Percentiles rank a stretch among this genome's conserved stretches.
Evolutionary conservation across 2,329 filamentous ascomycete species (phyloP).

Genomic region (Dactylella cylindrospora): DNA sequence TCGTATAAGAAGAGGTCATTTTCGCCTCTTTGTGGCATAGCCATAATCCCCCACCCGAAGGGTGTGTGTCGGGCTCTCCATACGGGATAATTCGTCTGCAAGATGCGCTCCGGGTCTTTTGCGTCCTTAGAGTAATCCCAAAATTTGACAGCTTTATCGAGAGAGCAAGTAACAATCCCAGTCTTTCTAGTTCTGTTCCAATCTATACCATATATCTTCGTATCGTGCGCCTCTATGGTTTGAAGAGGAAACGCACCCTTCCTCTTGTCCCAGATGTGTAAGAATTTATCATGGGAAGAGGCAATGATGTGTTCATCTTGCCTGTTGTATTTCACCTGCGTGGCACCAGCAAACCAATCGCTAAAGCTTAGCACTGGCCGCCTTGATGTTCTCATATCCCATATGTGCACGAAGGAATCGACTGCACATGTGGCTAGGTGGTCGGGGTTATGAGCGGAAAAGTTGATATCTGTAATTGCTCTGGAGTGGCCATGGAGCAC

Average conservation of each 20-base stretch:
- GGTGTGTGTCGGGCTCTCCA: slow-evolving; percentile 91
- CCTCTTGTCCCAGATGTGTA: slow-evolving; percentile 88
- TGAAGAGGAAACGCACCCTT: slow-evolving; percentile 75
- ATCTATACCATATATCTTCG: slow-evolving; percentile 93
- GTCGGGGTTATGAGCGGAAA: slow-evolving; percentile 88
- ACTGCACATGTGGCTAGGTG: slow-evolving; percentile 86
- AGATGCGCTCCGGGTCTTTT: slow-evolving; percentile 71
- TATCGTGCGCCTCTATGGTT: slow-evolving; percentile 83
- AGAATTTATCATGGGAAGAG: slow-evolving; percentile 82
- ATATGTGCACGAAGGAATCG: slow-evolving; percentile 88
- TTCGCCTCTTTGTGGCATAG: slow-evolving; percentile 88
- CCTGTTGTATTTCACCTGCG: slow-evolving; percentile 92
- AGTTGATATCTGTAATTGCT: slow-evolving; percentile 95
- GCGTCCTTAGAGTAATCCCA: slow-evolving; percentile 74
- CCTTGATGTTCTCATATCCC: slow-evolving; percentile 72
- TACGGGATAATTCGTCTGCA: slow-evolving; percentile 79
- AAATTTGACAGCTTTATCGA: slow-evolving; percentile 90
- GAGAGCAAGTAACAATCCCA: slow-evolving; percentile 79
- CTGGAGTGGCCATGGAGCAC: slow-evolving; percentile 81
- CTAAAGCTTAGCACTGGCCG: slow-evolving; percentile 78
- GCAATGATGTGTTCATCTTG: slow-evolving; percentile 84
- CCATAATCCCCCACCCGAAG: slow-evolving; percentile 80
- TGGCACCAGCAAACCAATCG: slow-evolving; percentile 90
- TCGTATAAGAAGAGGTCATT: slow-evolving; percentile 84
- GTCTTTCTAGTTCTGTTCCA: slow-evolving; percentile 79